Base-by-base conservation (phyloP, 202 grass and related monocot species). In the Carex arenaria region DNA sequence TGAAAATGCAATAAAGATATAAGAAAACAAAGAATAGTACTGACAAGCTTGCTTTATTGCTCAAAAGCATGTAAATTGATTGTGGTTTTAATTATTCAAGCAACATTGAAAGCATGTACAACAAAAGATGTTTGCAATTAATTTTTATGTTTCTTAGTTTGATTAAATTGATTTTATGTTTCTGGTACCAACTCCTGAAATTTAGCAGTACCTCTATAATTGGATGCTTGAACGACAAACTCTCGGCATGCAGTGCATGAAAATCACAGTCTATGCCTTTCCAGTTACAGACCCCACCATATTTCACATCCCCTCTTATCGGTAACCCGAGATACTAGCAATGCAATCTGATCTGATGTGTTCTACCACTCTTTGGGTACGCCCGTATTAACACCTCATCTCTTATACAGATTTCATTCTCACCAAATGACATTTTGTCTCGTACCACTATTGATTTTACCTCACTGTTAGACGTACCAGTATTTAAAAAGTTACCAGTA, bases 231-330 rank as follows among this genome's bases (percentile, higher is more conserved):
- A 95, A 95, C 49, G 91, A 90, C 57, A 98, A 64, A 55, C 80
- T 90, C 81, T 93, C 96, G 0, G 93, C 93, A 82, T 98, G 93
- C 38, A 98, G 64, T 22, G 87, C 87, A 82, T 98, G 93, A 18
- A 84, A 85, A 79, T 95, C 91, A 32, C 62, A 95, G 70, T 83
- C 67, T 40, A 81, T 57, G 31, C 88, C 93, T 0, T 95, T 74
- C 89, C 93, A 93, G 42, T 92, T 88, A 49, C 85, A 82, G 75
- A 92, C 86, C 64, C 95, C 95, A 0, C 93, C 89, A 13, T 95
- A 98, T 63, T 98, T 98, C 34, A 90, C 95, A 86, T 98, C 95
- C 7, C 95, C 95, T 90, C 75, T 92, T 63, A 95, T 95, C 0
- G 93, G 80, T 65, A 98, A 64, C n/a, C 95, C 86, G 34, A 98